Base-by-base conservation (phyloP, 345 rosid genomes). In the Eucalyptus cloeziana region DNA sequence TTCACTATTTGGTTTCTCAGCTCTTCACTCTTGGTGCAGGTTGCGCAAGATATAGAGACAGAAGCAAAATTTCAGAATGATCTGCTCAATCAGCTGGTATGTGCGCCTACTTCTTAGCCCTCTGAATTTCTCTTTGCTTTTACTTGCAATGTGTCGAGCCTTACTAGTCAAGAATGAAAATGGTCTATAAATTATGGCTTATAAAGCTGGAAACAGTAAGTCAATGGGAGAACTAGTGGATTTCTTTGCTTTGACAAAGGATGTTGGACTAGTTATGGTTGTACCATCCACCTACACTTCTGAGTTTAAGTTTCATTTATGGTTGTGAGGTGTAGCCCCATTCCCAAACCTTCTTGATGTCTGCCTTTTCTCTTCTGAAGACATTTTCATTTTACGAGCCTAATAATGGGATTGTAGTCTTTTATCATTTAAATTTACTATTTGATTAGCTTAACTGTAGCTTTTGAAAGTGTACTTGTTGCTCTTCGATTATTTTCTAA, bases 11-110 rank as follows among this genome's bases (percentile, higher is more conserved):
- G 64, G 10, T 49, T 40, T 86, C 87, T 86, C 87, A 86, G 56
- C 45, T 51, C 64, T 30, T 54, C 27, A 86, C 60, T 19, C 40
- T 47, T 51, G 87, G 17, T 86, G 3, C 87, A 86, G 87, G 87
- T 86, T 86, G 87, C 87, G 14, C 64, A 86, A 86, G 60, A 86
- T 27, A 51, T 86, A 86, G 87, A 93, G 50, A 88, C 98, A 40
- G 99, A 97, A 93, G 96, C 99, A 1, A 95, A 94, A 91, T 96
- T 83, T 88, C 98, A 97, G 93, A 96, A 92, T 90, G 97, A 96
- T 92, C 93, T 96, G 88, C 90, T 96, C 85, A 97, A 94, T 93
- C 96, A 95, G 88, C 94, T 96, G 97, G 99, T 97, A 95, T 86
- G 64, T 86, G 64, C 13, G 9, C 58, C 62, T 49, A 51, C 30